Evolutionary conservation across 2,329 filamentous ascomycete species (phyloP).

Genomic region (Diaporthe citriasiana): DNA sequence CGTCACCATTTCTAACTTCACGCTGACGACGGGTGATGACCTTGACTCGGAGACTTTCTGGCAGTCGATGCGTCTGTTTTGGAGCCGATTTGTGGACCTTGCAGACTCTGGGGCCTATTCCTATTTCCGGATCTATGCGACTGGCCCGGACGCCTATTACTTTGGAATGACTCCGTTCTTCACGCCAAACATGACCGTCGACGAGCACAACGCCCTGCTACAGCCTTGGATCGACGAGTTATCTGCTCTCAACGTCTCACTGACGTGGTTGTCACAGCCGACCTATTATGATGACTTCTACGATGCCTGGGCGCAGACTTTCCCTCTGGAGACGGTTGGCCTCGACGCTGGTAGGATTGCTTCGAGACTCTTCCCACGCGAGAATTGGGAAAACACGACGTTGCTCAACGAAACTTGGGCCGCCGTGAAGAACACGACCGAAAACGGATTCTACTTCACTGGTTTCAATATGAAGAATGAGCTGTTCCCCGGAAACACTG

Average conservation of each 20-base stretch:
- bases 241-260: slow-evolving; percentile 49
- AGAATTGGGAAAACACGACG: slow-evolving; percentile 46
- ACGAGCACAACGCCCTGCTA: slow-evolving; percentile 32
- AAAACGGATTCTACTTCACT: slow-evolving; percentile 36
- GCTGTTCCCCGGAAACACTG: slow-evolving; percentile 35
- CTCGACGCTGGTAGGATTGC: slow-evolving; percentile 45
- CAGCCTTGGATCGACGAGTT: slow-evolving; percentile 61
- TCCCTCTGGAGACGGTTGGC: slow-evolving; percentile 48
- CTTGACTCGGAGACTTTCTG: slow-evolving; percentile 68
- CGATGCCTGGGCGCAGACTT: slow-evolving; percentile 48
- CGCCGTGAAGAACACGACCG: slow-evolving; percentile 41
- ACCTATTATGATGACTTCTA: slow-evolving; percentile 49
- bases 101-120: slow-evolving; percentile 66
- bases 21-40: slow-evolving; percentile 59
- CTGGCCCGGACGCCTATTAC: slow-evolving; percentile 30
- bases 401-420: slow-evolving; percentile 51
- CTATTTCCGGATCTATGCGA: slow-evolving; percentile 46
- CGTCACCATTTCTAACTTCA: slow-evolving; percentile 45
- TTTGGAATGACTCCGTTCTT: slow-evolving; percentile 43
- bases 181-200: slow-evolving; percentile 38
- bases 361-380: slow-evolving; percentile 50
- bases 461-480: slow-evolving; percentile 30
- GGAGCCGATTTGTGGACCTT: slow-evolving; percentile 63
- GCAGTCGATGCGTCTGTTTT: slow-evolving; percentile 58
- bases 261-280: slow-evolving; percentile 45